Evolutionary conservation across 371 early-diverging fungal genomes (phyloP), one percentile per base, ranked within the genome.

Genomic region (Massospora cicadina): DNA sequence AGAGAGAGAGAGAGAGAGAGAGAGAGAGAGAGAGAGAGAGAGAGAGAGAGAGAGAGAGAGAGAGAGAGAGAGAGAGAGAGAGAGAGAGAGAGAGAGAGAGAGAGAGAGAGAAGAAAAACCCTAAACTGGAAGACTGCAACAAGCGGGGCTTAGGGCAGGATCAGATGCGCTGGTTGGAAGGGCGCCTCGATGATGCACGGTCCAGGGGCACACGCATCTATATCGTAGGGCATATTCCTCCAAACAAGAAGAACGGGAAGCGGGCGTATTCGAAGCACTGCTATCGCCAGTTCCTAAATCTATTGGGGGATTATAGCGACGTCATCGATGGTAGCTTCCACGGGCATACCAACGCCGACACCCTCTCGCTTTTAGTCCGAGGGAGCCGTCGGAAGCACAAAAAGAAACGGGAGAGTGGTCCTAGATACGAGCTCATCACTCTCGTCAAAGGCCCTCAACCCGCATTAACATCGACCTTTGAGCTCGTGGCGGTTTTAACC

Each of bases 181-280:
- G 32, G 24, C 53, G 66, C 58, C 54, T 68, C 30, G 55, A 28
- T 1, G 33, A 43, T 54, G 53, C 63, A n/a, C 28, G 53, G 1
- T 17, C 21, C 0, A 54, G 32, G 59, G 55, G 53, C 29, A 54
- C 59, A 27, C 70, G 65, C 61, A 68, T 72, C 13, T 74, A 73
- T 68, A 67, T 79, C 13, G 74, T 75, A 65, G 73, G 75, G 5
- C 81, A 82, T 72, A 69, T 80, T 25, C 79, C 81, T 17, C 79
- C 82, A 10, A 68, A 70, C 26, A 70, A 74, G 54, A 10, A n/a
- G 0, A 12, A 33, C 1, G 66, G 68, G 58, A 65, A 65, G 73
- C 72, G 54, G 64, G 68, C 60, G 67, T 71, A 23, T 64, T 63
- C 2, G 64, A 64, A 29, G 58, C 67, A 17, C 67, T 82, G 81